Evolutionary conservation across 1,139 yeast species (phyloP).

Genomic region (Yamadazyma triangularis): DNA sequence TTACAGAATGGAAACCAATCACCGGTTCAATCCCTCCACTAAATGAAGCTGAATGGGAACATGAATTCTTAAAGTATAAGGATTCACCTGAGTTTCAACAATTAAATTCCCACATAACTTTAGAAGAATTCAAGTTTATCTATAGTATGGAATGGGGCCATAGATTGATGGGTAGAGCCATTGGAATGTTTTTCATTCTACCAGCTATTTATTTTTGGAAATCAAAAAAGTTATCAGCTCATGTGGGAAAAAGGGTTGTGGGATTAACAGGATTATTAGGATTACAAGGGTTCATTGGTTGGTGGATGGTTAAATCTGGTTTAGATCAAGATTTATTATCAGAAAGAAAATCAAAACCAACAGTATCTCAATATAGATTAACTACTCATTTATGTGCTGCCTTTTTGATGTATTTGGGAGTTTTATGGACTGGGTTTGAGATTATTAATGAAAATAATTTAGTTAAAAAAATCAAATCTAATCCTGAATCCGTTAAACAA

Average conservation of each 20-base stretch:
- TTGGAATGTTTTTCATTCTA: constrained; percentile 74
- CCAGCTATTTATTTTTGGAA: constrained; percentile 84
- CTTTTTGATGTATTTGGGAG: constrained; percentile 79
- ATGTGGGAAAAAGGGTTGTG: constrained; percentile 63
- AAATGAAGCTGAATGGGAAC: constrained; percentile 75
- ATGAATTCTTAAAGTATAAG: constrained; percentile 75
- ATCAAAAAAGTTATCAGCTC: constrained; percentile 60
- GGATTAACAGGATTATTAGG: constrained; percentile 78
- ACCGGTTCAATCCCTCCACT: constrained; percentile 93
- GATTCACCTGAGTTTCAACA: constrained; percentile 88
- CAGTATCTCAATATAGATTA: constrained; percentile 92
- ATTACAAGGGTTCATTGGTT: constrained; percentile 92
- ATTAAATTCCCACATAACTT: constrained; percentile 81
- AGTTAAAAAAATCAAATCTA: constrained; percentile 33
- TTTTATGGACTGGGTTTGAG: constrained; percentile 86
- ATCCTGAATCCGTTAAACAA: constrained; percentile 54
- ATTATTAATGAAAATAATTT: constrained; percentile 73
- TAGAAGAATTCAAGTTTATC: constrained; percentile 93
- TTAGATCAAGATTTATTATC: constrained; percentile 75
- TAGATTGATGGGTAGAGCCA: constrained; percentile 84
- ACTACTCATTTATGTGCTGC: constrained; percentile 96
- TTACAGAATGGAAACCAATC: constrained; percentile 98
- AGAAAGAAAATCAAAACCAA: constrained; percentile 84
- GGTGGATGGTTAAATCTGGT: constrained; percentile 99
- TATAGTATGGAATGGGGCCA: constrained; percentile 99